These are phyloP conservation scores for Cenchrus fungigraminus DNA, from an alignment of 176 grass and related monocot genomes.

Conservation along the genomic window DNA sequence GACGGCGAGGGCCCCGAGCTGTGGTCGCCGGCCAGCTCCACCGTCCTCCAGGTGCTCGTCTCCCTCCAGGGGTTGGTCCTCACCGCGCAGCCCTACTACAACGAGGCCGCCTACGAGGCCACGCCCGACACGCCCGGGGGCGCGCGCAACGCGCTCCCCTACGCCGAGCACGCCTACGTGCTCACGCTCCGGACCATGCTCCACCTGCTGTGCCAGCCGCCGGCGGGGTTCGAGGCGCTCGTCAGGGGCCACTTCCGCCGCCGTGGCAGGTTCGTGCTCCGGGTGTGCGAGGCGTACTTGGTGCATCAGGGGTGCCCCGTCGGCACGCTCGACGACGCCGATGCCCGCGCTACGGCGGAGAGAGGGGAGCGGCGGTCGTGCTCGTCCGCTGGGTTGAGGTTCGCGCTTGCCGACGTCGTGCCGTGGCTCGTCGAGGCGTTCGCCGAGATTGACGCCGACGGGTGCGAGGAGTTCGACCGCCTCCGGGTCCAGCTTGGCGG, in stretches of 20 bases:
- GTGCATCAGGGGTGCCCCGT: neutral
- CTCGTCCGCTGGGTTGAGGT: neutral
- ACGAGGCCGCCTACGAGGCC: conserved; percentile 10
- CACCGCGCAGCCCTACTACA: conserved; percentile 22
- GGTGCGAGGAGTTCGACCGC: neutral
- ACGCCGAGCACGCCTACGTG: conserved; percentile 31
- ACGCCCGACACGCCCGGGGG: neutral
- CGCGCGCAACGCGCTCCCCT: neutral
- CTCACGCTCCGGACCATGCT: neutral
- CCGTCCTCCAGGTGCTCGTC: neutral
- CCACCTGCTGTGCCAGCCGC: neutral
- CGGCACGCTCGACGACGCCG: neutral
- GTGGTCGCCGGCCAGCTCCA: conserved; percentile 11
- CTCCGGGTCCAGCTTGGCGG: too few relatives aligned
- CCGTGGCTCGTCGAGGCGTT: neutral
- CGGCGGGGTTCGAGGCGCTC: neutral
- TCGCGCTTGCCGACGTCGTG: neutral
- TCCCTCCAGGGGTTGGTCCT: conserved; percentile 26
- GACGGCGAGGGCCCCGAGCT: conserved; percentile 2
- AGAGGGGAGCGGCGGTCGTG: neutral
- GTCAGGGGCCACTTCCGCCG: neutral
- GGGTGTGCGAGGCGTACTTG: neutral
- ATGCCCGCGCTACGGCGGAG: neutral
- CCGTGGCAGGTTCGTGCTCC: neutral
- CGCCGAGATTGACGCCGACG: neutral